These are phyloP conservation scores for Pezicula rhizophila DNA, from an alignment of 2,329 filamentous ascomycete genomes.

Conservation along the genomic window DNA sequence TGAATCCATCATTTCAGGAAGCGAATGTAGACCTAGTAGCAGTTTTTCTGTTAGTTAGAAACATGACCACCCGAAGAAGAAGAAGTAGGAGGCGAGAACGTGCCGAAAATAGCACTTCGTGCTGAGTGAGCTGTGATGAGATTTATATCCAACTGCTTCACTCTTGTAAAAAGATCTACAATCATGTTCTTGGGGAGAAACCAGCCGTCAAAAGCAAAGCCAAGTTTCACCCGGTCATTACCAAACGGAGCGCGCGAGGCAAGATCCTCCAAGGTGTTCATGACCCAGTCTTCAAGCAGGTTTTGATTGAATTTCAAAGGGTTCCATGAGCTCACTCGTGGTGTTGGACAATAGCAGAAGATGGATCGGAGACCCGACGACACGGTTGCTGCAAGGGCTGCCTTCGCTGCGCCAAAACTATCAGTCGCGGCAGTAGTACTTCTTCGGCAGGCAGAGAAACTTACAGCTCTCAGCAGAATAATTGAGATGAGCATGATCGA, in stretches of 20 bases:
- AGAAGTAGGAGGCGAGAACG: neutral
- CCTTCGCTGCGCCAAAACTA: conserved; percentile 18
- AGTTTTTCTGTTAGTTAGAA: neutral
- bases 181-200: conserved; percentile 33
- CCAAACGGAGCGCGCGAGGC: conserved; percentile 25
- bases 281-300: conserved; percentile 29
- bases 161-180: conserved; percentile 30
- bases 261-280: conserved; percentile 31
- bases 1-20: neutral
- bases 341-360: conserved; percentile 35
- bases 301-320: conserved; percentile 23
- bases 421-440: conserved; percentile 2
- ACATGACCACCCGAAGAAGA: neutral
- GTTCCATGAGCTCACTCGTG: conserved; percentile 24
- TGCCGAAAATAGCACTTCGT: conserved; percentile 9
- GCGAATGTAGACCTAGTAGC: neutral
- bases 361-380: conserved; percentile 40
- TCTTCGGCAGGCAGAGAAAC: conserved; percentile 9
- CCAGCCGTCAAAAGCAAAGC: conserved; percentile 37
- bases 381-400: conserved; percentile 34
- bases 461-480: conserved; percentile 26
- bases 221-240: conserved; percentile 32
- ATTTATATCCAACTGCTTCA: conserved; percentile 30
- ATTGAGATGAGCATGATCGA: conserved; percentile 33
- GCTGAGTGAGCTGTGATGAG: conserved; percentile 36